Conservation (phyloP, 2,329 filamentous ascomycete species). For the Apiospora pterosperma region DNA sequence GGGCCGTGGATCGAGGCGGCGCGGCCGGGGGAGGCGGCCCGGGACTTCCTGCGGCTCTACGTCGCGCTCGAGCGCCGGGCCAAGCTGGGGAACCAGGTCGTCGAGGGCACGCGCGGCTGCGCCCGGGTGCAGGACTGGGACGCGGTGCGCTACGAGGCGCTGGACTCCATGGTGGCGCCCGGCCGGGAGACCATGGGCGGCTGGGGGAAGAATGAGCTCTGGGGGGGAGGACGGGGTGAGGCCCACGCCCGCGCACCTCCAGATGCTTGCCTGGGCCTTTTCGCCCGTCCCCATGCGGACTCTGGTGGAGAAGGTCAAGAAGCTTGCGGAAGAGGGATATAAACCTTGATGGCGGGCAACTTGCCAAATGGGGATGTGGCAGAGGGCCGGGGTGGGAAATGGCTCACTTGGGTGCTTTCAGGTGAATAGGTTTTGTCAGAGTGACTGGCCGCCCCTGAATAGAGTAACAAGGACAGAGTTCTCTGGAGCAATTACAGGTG, state of each 20-base stretch:
- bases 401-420: neutral
- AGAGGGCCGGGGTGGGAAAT: too few species aligned
- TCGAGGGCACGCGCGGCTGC: neutral
- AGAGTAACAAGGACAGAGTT: too few species aligned
- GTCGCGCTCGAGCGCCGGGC: neutral
- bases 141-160: neutral
- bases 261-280: neutral
- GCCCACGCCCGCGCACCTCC: neutral
- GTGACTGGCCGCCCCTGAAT: too few species aligned
- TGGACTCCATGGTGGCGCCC: neutral
- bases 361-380: too few species aligned
- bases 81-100: neutral
- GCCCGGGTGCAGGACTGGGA: neutral
- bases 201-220: neutral
- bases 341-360: too few species aligned
- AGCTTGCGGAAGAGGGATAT: too few species aligned
- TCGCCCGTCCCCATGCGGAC: neutral
- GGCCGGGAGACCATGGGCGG: neutral
- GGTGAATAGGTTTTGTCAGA: neutral
- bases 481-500: neutral
- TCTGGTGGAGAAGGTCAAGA: neutral
- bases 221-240: neutral
- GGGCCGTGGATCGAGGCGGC: neutral
- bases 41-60: neutral
- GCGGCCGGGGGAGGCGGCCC: neutral